Evolutionary conservation across 148 eudicot species (phyloP), one percentile per base, ranked within the genome.

Genomic region (Amaranthus cruentus): DNA sequence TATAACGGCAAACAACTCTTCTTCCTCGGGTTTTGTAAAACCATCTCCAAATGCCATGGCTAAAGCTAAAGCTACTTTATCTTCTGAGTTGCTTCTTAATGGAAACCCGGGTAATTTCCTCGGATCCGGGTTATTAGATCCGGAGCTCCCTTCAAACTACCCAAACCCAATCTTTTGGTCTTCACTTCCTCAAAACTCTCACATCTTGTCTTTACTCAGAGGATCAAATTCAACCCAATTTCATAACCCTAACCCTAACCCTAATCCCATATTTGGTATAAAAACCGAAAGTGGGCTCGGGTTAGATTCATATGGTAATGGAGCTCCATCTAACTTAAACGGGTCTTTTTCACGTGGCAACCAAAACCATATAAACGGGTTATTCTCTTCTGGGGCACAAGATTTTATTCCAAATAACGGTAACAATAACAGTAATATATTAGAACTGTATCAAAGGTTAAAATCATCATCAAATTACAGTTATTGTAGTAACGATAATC

Each of bases 401-500:
- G 95, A 86, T 58, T 72, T 62, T 67, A 72, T 55, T 67, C 86
- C 85, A 38, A 81, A 84, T 55, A 74, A 71, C 7, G 87, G 81
- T 10, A 54, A 28, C 2, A 28, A 28, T 28, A 28, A 28, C 38
- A 28, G 38, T 28, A 28, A 79, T 6, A 63, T 78, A 44, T 77
- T 85, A 44, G 87, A 86, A 47, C 74, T 86, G 5, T 84, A 85
- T 77, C 92, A 90, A 68, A 81, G 88, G 84, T 58, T 88, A 9
- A 85, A 87, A 75, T 69, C 87, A 65, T 75, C 91, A 49, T 53
- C 77, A 2, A 75, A 68, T 54, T 63, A 75, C 13, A 61, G 75
- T 63, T 82, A 82, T 14, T 67, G 70, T 14, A 74, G 79, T 6
- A 73, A 75, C 50, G 82, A 84, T 50, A 75, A 86, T 28, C 38